Base-by-base conservation (phyloP, 495 filamentous ascomycete genomes). In the Aspergillus carlsbadensis region DNA sequence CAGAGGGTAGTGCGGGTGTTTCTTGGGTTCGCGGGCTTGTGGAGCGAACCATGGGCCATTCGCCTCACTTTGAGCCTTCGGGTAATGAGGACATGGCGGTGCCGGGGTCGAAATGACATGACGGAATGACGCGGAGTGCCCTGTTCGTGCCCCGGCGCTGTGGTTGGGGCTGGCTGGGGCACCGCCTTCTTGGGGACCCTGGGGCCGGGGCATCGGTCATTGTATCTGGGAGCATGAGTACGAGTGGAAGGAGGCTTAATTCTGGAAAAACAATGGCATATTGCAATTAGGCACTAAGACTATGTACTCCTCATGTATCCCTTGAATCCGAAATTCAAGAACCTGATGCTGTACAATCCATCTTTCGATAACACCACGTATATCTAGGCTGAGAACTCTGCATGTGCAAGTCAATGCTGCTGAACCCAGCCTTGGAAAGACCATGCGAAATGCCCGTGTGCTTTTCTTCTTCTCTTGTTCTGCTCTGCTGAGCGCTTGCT, bases 381-480 rank as follows among this genome's bases (percentile, higher is more conserved):
- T 24, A 29, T 29, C 8, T 29, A 8, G 26, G 26, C 8, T 24
- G 47, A 20, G 11, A 26, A 50, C 34, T 4, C 13, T 34, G 22
- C 14, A 10, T 35, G 47, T n/a, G 49, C 49, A 52, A n/a, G 41
- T 22, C 31, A 54, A 45, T 54, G 40, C 34, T 39, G 29, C 42
- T 54, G 31, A 40, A n/a, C 21, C 53, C 53, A 56, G 44, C 35
- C 54, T 33, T 40, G 26, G 34, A 45, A 37, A 41, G 49, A 49
- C 44, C 44, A 34, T 35, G 15, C 6, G 10, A 48, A 24, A 48
- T 20, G 6, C 18, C 3, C 15, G 8, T 15, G 11, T 17, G 26
- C 26, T 36, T 48, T 36, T 48, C 13, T 24, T 55, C 17, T 54
- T 42, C n/a, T 45, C 29, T 42, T 31, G 29, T 56, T 10, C 44